These are phyloP conservation scores for Kazachstania sp. DNA, from an alignment of 1,139 yeast genomes.

Conservation along the genomic window DNA sequence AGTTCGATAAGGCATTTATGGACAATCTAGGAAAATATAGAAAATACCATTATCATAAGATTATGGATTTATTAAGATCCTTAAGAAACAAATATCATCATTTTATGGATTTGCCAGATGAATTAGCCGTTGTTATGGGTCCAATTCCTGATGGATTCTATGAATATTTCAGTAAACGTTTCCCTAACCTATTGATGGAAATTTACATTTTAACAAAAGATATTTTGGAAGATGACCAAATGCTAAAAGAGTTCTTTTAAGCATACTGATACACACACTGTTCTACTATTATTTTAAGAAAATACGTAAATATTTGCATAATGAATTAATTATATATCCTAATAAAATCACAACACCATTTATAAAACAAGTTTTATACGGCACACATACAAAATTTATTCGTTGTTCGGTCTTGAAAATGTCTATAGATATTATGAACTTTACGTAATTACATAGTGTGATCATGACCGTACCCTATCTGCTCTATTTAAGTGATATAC, in stretches of 20 bases:
- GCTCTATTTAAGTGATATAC: constrained; percentile 4
- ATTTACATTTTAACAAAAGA: constrained; percentile 57
- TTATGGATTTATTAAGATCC: constrained; percentile 83
- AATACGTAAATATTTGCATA: too few species aligned
- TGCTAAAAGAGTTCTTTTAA: constrained; percentile 46
- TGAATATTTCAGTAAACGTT: constrained; percentile 58
- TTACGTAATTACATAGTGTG: too few species aligned
- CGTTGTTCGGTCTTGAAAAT: too few species aligned
- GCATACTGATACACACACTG: neutral
- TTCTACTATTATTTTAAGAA: neutral
- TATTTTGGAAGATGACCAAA: constrained; percentile 52
- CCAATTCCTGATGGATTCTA: constrained; percentile 82
- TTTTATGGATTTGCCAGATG: constrained; percentile 75
- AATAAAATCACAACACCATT: too few species aligned
- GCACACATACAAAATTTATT: too few species aligned
- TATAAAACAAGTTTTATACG: too few species aligned
- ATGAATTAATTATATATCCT: too few species aligned
- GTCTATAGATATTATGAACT: too few species aligned
- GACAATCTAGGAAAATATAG: constrained; percentile 85
- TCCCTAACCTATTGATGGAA: constrained; percentile 73
- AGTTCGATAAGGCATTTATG: constrained; percentile 61
- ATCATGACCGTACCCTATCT: neutral
- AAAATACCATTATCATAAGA: constrained; percentile 67
- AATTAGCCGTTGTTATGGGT: constrained; percentile 54
- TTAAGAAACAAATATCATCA: constrained; percentile 89